Percentiles rank a stretch among this genome's conserved stretches.
Conservation (phyloP, 2,329 filamentous ascomycete genomes). For the Penicillium corylophilum region DNA sequence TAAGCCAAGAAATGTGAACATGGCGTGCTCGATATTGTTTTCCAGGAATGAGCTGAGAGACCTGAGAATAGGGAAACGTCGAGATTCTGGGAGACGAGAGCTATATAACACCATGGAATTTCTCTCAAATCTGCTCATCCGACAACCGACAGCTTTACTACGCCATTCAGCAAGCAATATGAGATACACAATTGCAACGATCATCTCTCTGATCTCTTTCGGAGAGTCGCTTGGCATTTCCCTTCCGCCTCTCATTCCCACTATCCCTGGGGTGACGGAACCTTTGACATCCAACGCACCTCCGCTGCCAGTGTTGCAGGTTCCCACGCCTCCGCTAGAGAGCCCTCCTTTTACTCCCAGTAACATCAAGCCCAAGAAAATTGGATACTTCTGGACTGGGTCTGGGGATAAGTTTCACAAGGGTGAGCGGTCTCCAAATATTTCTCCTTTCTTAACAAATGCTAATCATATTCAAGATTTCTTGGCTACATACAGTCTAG, state of each 20-base stretch:
- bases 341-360: constrained; percentile 55
- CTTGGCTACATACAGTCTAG: constrained; percentile 58
- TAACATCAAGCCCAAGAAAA: constrained; percentile 63
- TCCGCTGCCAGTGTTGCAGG: constrained; percentile 58
- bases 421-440: constrained; percentile 22
- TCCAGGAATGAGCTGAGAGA: neutral
- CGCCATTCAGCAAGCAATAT: constrained; percentile 8
- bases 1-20: neutral
- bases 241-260: constrained; percentile 58
- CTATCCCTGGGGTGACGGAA: constrained; percentile 60
- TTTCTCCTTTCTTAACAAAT: neutral
- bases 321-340: constrained; percentile 59
- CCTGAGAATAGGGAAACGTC: neutral
- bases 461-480: constrained; percentile 44
- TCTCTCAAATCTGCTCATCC: constrained; percentile 20
- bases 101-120: constrained; percentile 16
- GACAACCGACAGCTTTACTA: neutral
- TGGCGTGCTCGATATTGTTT: constrained; percentile 14
- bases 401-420: constrained; percentile 60
- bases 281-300: constrained; percentile 52
- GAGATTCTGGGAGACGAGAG: neutral
- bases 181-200: constrained; percentile 16
- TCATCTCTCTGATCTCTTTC: constrained; percentile 20
- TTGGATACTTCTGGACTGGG: constrained; percentile 65
- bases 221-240: constrained; percentile 22